A percentile compares a stretch with the other conserved stretches of the same genome.
These are phyloP conservation scores for Phytopythium aichiense DNA, from an alignment of 352 stramenopile species.

Conservation along the genomic window DNA sequence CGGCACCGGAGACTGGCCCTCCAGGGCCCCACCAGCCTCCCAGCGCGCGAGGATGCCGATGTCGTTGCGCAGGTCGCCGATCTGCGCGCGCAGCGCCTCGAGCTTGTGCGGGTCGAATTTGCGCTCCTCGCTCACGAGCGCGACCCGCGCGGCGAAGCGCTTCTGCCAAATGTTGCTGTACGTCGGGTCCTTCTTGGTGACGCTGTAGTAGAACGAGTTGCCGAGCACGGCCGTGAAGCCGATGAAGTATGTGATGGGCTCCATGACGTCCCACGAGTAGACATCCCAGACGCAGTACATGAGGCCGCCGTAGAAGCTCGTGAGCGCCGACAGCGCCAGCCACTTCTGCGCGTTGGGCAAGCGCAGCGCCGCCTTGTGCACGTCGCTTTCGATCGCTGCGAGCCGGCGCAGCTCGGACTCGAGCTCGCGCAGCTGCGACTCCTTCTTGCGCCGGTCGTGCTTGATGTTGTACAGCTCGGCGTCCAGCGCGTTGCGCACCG, in stretches of 20 bases:
- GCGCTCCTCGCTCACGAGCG: conserved; percentile 43
- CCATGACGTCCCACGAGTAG: conserved; percentile 89
- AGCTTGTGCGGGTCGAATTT: conserved; percentile 45
- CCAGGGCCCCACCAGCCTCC: conserved; percentile 20
- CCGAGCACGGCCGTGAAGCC: conserved; percentile 80
- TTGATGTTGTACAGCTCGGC: conserved; percentile 75
- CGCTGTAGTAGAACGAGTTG: conserved; percentile 77
- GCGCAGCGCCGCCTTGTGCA: conserved; percentile 33
- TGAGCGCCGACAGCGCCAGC: conserved; percentile 54
- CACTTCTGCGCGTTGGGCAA: conserved; percentile 76
- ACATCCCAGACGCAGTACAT: conserved; percentile 86
- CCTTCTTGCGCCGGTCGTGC: conserved; percentile 50
- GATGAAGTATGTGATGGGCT: conserved; percentile 89
- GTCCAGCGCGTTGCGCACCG: conserved; percentile 68
- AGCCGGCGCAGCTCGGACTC: conserved; percentile 46
- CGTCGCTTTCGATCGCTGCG: conserved; percentile 38
- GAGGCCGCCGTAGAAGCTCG: conserved; percentile 59
- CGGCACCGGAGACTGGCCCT: neutral
- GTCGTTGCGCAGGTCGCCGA: conserved; percentile 58
- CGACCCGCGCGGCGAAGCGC: conserved; percentile 44
- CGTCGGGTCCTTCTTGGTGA: conserved; percentile 74
- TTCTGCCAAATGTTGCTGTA: conserved; percentile 86
- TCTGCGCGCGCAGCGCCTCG: conserved; percentile 33
- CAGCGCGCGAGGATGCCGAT: conserved; percentile 50
- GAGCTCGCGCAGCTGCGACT: conserved; percentile 42